phyloP scores from a whole-genome alignment of 2,329 filamentous ascomycete genomes.

The Stemphylium vesicarium region DNA sequence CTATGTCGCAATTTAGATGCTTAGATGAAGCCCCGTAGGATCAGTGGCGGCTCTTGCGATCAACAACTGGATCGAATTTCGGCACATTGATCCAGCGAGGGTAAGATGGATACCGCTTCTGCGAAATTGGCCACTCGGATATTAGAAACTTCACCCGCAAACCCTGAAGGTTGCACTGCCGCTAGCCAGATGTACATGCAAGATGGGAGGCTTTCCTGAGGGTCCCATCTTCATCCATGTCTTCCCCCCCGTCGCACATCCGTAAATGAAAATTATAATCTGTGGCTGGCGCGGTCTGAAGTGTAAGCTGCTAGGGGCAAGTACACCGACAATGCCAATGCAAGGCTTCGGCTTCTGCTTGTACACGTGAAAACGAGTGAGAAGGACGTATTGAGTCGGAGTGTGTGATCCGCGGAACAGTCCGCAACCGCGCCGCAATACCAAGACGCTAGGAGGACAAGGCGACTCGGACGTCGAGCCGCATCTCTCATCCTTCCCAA shows the following conservation, averaged over 20 bases:
- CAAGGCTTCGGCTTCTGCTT: neutral
- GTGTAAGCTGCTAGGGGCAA: too few relatives aligned
- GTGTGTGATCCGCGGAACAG: neutral
- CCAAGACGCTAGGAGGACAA: neutral
- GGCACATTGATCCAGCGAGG: neutral
- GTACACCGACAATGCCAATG: neutral
- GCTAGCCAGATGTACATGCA: neutral
- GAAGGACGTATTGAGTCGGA: neutral
- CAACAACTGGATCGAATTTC: neutral
- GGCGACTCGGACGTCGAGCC: neutral
- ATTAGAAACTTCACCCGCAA: neutral
- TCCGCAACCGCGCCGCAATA: neutral
- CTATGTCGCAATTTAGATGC: neutral
- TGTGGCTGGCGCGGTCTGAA: too few relatives aligned
- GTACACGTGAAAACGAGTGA: neutral
- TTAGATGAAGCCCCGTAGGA: neutral
- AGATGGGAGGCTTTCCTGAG: neutral
- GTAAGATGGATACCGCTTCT: neutral
- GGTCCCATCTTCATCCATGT: neutral
- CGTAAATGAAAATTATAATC: too few relatives aligned
- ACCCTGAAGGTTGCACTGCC: neutral
- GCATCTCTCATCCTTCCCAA: neutral
- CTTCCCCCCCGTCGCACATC: neutral
- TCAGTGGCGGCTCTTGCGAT: neutral
- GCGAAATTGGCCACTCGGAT: neutral